phyloP scores from a whole-genome alignment of 495 filamentous ascomycete species.

The Chaetomium tenue region DNA sequence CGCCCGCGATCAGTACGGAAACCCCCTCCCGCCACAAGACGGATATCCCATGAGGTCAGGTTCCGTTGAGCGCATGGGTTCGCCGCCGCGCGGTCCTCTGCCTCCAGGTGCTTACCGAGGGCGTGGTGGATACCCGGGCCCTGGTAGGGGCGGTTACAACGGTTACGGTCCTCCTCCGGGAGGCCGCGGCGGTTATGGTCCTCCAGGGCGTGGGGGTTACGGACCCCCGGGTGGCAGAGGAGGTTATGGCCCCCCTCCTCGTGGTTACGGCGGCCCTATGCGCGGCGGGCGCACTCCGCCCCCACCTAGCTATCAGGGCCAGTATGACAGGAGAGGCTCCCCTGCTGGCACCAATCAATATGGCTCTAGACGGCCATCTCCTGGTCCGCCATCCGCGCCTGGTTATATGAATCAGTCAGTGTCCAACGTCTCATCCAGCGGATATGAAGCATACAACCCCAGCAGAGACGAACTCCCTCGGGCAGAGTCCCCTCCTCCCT shows the following conservation, averaged over 20 bases:
- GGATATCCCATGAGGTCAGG: conserved; percentile 57
- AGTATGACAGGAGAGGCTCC: conserved; percentile 50
- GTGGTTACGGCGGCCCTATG: conserved; percentile 56
- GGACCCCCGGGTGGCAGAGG: conserved; percentile 42
- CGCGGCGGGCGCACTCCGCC: conserved; percentile 54
- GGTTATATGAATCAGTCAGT: conserved; percentile 40
- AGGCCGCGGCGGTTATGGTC: conserved; percentile 44
- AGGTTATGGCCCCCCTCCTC: conserved; percentile 51
- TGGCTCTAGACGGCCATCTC: conserved; percentile 36
- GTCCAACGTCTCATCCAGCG: conserved; percentile 32
- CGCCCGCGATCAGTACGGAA: conserved; percentile 66
- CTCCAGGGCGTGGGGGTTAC: conserved; percentile 46
- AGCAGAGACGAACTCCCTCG: conserved; percentile 45
- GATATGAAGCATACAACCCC: conserved; percentile 47
- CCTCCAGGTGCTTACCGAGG: conserved; percentile 53
- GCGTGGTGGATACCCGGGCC: conserved; percentile 51
- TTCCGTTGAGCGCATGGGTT: conserved; percentile 60
- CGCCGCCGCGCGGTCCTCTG: conserved; percentile 49
- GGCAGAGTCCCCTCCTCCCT: conserved; percentile 63
- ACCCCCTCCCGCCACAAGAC: conserved; percentile 54
- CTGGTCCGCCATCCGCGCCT: conserved; percentile 38
- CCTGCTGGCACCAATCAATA: conserved; percentile 42
- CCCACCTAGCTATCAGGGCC: conserved; percentile 52
- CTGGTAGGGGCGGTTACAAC: conserved; percentile 42
- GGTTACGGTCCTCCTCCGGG: conserved; percentile 39